A percentile compares a stretch with the other conserved stretches of the same genome.
phyloP scores from a whole-genome alignment of 768 basidiomycete genomes.

The Phaffia australis region DNA sequence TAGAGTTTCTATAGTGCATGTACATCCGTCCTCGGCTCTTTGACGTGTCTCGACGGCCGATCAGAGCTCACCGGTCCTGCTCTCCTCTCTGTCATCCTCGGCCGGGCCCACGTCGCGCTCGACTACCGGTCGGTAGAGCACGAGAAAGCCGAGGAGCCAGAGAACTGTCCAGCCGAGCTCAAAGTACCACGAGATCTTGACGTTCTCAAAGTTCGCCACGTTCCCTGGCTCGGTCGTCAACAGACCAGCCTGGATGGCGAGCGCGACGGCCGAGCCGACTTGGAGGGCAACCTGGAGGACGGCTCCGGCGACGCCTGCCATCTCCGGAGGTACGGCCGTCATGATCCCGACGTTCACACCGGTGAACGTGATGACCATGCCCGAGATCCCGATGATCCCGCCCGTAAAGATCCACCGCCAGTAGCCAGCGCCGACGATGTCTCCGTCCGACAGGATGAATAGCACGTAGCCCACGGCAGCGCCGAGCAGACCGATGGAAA shows the following conservation, averaged over 20 bases:
- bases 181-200: no score
- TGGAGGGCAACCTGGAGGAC: conserved; percentile 31
- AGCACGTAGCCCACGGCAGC: not conserved
- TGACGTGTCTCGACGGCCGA: no score
- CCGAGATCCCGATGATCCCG: not conserved
- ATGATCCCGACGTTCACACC: conserved; percentile 30
- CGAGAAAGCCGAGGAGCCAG: no score
- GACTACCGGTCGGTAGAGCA: no score
- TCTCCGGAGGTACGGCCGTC: conserved; percentile 29
- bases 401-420: not conserved
- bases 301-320: conserved; percentile 31
- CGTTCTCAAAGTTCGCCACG: no score
- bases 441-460: not conserved
- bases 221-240: no score
- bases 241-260: conserved; percentile 27
- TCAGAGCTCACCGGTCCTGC: no score
- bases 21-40: no score
- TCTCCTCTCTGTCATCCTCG: no score
- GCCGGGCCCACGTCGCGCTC: no score
- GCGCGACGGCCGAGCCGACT: conserved; percentile 29
- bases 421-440: not conserved
- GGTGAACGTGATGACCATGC: not conserved
- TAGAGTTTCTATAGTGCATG: no score
- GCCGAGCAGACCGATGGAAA: not conserved
- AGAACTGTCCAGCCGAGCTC: no score